These are phyloP conservation scores for Cyclotella choctawhatcheeana DNA, from an alignment of 108 stramenopile genomes.

Conservation along the genomic window DNA sequence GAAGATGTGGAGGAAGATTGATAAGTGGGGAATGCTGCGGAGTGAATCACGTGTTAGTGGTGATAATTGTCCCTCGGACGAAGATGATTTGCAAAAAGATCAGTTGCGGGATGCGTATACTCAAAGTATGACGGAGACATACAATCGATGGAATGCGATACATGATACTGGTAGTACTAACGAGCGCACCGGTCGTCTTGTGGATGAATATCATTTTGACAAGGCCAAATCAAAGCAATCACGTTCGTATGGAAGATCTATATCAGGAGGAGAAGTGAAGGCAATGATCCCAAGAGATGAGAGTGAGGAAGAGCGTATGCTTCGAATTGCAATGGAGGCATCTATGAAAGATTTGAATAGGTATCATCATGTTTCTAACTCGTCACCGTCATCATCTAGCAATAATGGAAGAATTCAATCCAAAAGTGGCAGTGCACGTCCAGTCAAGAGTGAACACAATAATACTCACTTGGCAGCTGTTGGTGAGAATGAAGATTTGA, in stretches of 20 bases:
- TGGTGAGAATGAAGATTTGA: conserved; percentile 46
- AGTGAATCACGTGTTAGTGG: conserved; percentile 9
- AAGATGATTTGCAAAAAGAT: not conserved
- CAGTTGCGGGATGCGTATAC: not conserved
- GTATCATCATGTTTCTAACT: not conserved
- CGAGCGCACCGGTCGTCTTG: conserved; percentile 31
- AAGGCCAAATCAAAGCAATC: conserved; percentile 2
- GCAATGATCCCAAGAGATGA: conserved; percentile 44
- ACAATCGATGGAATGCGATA: not conserved
- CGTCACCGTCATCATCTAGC: too few species aligned
- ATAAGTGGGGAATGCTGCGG: conserved; percentile 35
- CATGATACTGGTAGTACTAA: not conserved
- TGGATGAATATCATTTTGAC: conserved; percentile 48
- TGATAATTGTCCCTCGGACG: not conserved
- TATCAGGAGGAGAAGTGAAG: conserved; percentile 31
- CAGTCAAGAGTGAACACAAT: conserved; percentile 18
- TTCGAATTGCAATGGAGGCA: conserved; percentile 38
- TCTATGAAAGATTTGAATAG: conserved; percentile 40
- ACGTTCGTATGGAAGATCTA: not conserved
- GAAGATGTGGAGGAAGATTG: conserved; percentile 48
- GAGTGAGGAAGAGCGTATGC: conserved; percentile 42
- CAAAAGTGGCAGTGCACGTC: not conserved
- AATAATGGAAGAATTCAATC: too few species aligned
- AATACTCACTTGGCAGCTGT: conserved; percentile 23
- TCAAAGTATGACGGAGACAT: not conserved